Evolutionary conservation across 257 asterid genomes (phyloP), one percentile per base, ranked within the genome.

Genomic region (Gentiana dahurica): DNA sequence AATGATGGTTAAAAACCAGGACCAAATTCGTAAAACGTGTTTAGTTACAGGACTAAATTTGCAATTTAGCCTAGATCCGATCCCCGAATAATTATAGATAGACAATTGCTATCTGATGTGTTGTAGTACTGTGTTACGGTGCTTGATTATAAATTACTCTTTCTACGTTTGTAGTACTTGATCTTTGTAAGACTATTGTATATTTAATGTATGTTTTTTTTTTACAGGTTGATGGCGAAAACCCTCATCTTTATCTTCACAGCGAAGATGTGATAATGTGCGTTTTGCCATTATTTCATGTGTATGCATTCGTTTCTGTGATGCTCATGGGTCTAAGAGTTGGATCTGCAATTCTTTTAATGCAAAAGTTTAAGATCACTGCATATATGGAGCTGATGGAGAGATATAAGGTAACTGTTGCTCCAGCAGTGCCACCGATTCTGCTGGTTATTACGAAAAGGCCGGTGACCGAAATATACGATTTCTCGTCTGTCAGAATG

Each of bases 401-500:
- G 12, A 59, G 55, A 39, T 70, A 69, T 54, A 74, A 44, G 53
- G 76, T 74, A 3, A 74, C 80, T 12, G 54, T 70, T 53, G 80
- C 71, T 36, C 80, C 76, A 35, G 66, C 63, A 50, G 80, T 66
- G 45, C 79, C 79, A 0, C 79, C 79, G 2, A 64, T 74, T 9
- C 65, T 74, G 9, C 57, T 74, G 68, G 66, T 66, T 0, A 66
- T 74, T 34, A 73, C 76, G 3, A 74, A 74, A 36, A 63, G 73
- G 38, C 68, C 68, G 34, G 55, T 49, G 46, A 66, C 61, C 0
- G 68, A 67, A 33, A 50, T 63, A 12, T 74, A 62, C 50, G 71
- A 74, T 53, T 59, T 74, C 48, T 70, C 76, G 34, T 70, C 76
- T 2, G 37, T 74, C 8, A 62, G 80, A 45, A 70, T 68, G 59